Evolutionary conservation across 805 yeast species (phyloP).

Genomic region (Debaryomyces hansenii): DNA sequence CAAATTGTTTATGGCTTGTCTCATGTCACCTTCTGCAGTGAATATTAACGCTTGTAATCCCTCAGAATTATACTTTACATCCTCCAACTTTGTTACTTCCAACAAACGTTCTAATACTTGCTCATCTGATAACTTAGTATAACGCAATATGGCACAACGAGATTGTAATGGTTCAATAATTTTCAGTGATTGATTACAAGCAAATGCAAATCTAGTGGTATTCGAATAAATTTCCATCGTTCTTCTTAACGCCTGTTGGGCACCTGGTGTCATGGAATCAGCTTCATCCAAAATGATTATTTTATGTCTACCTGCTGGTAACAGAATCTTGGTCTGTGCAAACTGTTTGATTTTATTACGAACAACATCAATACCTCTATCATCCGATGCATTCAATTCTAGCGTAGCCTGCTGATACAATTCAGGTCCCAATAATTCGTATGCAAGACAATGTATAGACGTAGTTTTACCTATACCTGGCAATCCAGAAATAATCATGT

Average conservation of each 20-base stretch:
- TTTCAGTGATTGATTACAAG: constrained; percentile 91
- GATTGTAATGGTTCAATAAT: constrained; percentile 96
- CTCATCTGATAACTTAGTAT: constrained; percentile 75
- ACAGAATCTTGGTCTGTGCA: constrained; percentile 88
- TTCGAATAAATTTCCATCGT: constrained; percentile 96
- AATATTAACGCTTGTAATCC: constrained; percentile 91
- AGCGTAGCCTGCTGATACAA: constrained; percentile 78
- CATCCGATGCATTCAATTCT: constrained; percentile 95
- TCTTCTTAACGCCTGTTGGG: constrained; percentile 90
- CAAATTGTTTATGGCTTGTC: constrained; percentile 93
- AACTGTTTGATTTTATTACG: constrained; percentile 91
- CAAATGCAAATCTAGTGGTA: constrained; percentile 97
- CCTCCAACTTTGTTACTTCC: constrained; percentile 67
- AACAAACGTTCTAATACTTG: constrained; percentile 78
- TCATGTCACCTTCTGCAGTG: constrained; percentile 98
- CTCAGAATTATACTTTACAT: constrained; percentile 78
- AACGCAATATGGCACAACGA: constrained; percentile 92
- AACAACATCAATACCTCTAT: constrained; percentile 96
- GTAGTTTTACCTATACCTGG: constrained; percentile 99
- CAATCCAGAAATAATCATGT: constrained; percentile 89
- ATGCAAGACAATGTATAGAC: constrained; percentile 85
- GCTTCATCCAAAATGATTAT: constrained; percentile 94
- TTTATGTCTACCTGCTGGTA: constrained; percentile 90
- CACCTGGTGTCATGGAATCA: constrained; percentile 95
- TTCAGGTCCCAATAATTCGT: constrained; percentile 70